These are phyloP conservation scores for Ophiostoma populinum DNA, from an alignment of 2,329 filamentous ascomycete species.

Conservation along the genomic window DNA sequence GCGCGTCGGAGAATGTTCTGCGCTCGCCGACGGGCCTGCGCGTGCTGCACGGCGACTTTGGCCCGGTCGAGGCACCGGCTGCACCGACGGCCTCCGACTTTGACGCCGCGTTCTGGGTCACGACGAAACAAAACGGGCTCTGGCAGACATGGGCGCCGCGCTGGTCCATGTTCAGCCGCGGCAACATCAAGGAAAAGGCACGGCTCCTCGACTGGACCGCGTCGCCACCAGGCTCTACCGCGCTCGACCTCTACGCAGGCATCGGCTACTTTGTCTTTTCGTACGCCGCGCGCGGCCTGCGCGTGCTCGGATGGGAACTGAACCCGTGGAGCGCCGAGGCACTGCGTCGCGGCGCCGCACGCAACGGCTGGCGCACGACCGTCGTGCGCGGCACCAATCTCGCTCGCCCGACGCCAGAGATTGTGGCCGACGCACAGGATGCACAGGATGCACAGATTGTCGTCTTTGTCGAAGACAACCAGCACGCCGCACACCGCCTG, in stretches of 20 bases:
- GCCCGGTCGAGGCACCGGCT: slow-evolving; percentile 21
- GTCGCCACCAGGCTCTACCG: slow-evolving; percentile 17
- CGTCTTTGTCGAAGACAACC: slow-evolving; percentile 54
- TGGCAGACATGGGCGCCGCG: slow-evolving; percentile 72
- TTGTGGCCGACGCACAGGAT: slow-evolving; percentile 13
- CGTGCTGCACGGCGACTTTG: slow-evolving; percentile 61
- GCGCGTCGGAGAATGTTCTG: slow-evolving; percentile 43
- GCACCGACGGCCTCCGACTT: slow-evolving; percentile 33
- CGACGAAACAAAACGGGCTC: slow-evolving; percentile 62
- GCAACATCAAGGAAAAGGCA: slow-evolving; percentile 80
- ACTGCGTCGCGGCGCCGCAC: slow-evolving; percentile 53
- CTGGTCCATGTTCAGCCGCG: slow-evolving; percentile 88
- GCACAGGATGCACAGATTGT: slow-evolving; percentile 28
- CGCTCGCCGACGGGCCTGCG: slow-evolving; percentile 54
- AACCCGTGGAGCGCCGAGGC: slow-evolving; percentile 82
- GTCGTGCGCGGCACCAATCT: slow-evolving; percentile 30
- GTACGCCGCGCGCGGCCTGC: slow-evolving; percentile 54
- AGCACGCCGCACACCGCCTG: slow-evolving; percentile 28
- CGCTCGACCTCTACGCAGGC: slow-evolving; percentile 75
- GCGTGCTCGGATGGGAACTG: slow-evolving; percentile 75
- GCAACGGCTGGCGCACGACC: slow-evolving; percentile 47
- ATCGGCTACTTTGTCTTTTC: slow-evolving; percentile 90
- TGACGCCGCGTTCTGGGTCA: slow-evolving; percentile 56
- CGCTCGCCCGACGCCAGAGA: slow-evolving; percentile 19
- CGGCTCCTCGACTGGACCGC: slow-evolving; percentile 42